Percentiles rank a stretch among this genome's conserved stretches.
These are phyloP conservation scores for Sclerospora graminicola DNA, from an alignment of 352 stramenopile genomes.

Conservation along the genomic window DNA sequence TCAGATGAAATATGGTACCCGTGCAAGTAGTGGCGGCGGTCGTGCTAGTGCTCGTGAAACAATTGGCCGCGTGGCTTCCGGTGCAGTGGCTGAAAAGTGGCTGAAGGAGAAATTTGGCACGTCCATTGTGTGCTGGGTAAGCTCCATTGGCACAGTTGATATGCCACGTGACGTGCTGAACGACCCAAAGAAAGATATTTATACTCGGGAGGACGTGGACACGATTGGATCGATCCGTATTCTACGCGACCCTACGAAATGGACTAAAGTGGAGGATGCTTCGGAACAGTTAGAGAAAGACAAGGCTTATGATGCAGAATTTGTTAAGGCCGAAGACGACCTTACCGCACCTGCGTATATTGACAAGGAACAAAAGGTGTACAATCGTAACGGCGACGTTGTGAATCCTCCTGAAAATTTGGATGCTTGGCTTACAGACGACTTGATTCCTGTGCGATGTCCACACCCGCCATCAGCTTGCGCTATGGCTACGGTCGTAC, in stretches of 20 bases:
- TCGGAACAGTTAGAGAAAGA: slow-evolving; percentile 52
- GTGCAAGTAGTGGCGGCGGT: slow-evolving; percentile 93
- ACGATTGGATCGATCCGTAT: slow-evolving; percentile 72
- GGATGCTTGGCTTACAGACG: slow-evolving; percentile 61
- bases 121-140: slow-evolving; percentile 84
- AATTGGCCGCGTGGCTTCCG: slow-evolving; percentile 96
- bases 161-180: slow-evolving; percentile 72
- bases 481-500: slow-evolving; percentile 93
- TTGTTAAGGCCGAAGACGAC: slow-evolving; percentile 51
- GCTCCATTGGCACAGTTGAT: slow-evolving; percentile 71
- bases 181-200: slow-evolving; percentile 48
- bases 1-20: slow-evolving; percentile 98
- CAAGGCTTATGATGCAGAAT: slow-evolving; percentile 58
- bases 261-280: slow-evolving; percentile 30
- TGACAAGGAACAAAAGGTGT: slow-evolving; percentile 88
- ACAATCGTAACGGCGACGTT: slow-evolving; percentile 70
- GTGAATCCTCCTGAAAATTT: slow-evolving; percentile 46
- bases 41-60: slow-evolving; percentile 95
- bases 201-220: slow-evolving; percentile 82
- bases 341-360: slow-evolving; percentile 81
- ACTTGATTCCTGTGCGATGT: slow-evolving; percentile 89
- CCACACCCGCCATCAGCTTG: slow-evolving; percentile 89
- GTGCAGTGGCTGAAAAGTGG: slow-evolving; percentile 95
- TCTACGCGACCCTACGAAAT: slow-evolving; percentile 57
- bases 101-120: slow-evolving; percentile 89